Base-by-base conservation (phyloP, 2,329 filamentous ascomycete genomes). In the Fusarium keratoplasticum region DNA sequence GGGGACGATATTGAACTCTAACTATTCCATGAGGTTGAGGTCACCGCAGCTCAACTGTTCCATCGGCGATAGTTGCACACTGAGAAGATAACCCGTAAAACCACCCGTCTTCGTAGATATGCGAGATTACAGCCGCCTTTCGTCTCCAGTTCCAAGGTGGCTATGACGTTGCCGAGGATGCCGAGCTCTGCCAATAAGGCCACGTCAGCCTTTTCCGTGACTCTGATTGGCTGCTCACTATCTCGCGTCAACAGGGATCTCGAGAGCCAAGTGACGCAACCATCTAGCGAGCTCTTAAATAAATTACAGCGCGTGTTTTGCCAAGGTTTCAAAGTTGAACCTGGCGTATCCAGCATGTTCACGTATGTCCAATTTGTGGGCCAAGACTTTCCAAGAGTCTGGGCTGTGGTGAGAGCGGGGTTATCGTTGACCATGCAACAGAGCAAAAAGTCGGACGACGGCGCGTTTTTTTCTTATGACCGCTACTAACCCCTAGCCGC, bases 341-440 rank as follows among this genome's bases (percentile, higher is more conserved):
- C 58, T 35, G 20, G 20, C 25, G 57, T 33, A 31, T 35, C 20
- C 22, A 44, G 1, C 25, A 70, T 31, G 18, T 16, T 31, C 8
- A 18, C n/a, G 9, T 11, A 38, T n/a, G 31, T 61, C 55, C 44
- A 31, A 27, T 40, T 22, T 36, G 36, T 58, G 25, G 27, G 55
- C 27, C 40, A 27, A 68, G 33, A 58, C 55, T 58, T 47, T 58
- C 36, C 57, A 60, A 65, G 11, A 40, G 29, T 59, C 33, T 27
- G n/a, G 50, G 55, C 59, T 61, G 50, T 40, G 33, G 10, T 31
- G 33, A 52, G 11, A 40, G 44, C 11, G 44, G 47, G 55, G 33
- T 35, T 44, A 52, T 31, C 22, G 68, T 72, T 74, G 71, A 59
- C 68, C n/a, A 42, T 33, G 36, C 71, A 70, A 73, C 71, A 62